Percentiles rank a stretch among this genome's conserved stretches.
phyloP scores from a whole-genome alignment of 768 basidiomycete species.

The Rubroboletus satanas region DNA sequence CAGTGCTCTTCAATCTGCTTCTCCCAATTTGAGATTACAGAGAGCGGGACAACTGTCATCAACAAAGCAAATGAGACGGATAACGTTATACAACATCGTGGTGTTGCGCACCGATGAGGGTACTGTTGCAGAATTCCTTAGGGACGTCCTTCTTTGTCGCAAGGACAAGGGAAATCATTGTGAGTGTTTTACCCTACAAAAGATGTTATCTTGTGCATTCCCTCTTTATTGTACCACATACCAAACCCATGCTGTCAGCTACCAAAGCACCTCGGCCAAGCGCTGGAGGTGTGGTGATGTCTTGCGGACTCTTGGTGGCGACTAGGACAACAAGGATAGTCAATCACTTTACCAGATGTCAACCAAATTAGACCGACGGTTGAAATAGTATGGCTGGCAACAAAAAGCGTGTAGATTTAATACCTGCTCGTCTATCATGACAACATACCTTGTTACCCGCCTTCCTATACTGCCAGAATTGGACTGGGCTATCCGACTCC shows the following conservation, averaged over 20 bases:
- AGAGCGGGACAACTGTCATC: slow-evolving; percentile 68
- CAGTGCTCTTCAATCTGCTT: slow-evolving; percentile 79
- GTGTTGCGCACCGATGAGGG: slow-evolving; percentile 65
- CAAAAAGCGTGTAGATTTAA: not conserved
- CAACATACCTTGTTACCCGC: slow-evolving; percentile 48
- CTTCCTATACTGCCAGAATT: slow-evolving; percentile 82
- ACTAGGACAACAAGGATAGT: slow-evolving; percentile 39
- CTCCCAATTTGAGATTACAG: slow-evolving; percentile 85
- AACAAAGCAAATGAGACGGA: slow-evolving; percentile 2
- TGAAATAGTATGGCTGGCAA: slow-evolving; percentile 60
- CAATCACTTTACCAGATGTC: not conserved
- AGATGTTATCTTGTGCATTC: slow-evolving; percentile 2
- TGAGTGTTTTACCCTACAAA: slow-evolving; percentile 81
- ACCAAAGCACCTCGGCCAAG: slow-evolving; percentile 85
- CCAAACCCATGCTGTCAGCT: slow-evolving; percentile 85
- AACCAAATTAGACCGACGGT: slow-evolving; percentile 42
- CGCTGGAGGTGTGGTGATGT: slow-evolving; percentile 43
- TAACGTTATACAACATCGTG: not conserved
- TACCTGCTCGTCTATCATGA: not conserved
- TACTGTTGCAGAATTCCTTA: slow-evolving; percentile 55
- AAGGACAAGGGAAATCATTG: slow-evolving; percentile 77
- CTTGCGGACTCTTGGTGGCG: slow-evolving; percentile 78
- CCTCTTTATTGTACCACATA: slow-evolving; percentile 16
- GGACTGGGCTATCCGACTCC: slow-evolving; percentile 69
- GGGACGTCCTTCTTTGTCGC: slow-evolving; percentile 69